Base-by-base conservation (phyloP, 495 filamentous ascomycete species). In the Friedmanniomyces simplex region DNA sequence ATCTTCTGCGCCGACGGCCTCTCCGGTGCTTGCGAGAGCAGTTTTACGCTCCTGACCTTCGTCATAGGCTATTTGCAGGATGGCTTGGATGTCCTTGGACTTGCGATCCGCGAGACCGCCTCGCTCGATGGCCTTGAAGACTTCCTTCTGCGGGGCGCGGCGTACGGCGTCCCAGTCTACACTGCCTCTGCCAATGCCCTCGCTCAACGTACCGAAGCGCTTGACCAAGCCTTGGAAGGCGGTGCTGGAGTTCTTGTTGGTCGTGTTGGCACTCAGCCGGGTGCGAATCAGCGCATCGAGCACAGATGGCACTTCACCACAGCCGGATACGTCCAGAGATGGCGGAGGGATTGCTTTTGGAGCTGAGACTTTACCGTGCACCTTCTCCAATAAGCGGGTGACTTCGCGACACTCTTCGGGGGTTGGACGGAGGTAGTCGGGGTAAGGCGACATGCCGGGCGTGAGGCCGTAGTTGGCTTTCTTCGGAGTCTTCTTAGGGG, bases 261-360 rank as follows among this genome's bases (percentile, higher is more conserved):
- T 82, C 0, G 88, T 93, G 7, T 84, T 82, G 0, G 85, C 86
- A 67, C 88, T 94, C 24, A 95, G 77, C 4, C 85, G 66, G 0
- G 90, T 95, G 24, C 90, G 79, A 22, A 96, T 79, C 0, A 98
- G 73, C 0, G 91, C 93, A 66, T 97, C 93, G 0, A 98, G 76
- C 0, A 96, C 82, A 20, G 84, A 91, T 0, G 91, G 91, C 0
- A 96, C 93, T 68, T 98, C 91, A 14, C 93, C 93, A 63, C 93
- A 98, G 1, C 91, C 91, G 18, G 90, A 81, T 14, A 89, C 79
- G 2, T 84, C 84, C 1, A 88, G 71, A n/a, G 87, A 89, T 0
- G 93, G 87, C 8, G 77, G 71, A 0, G 89, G 88, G 16, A 93
- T 82, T 1, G 72, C 80, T 16, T 80, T 71, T 0, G 93, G 91